A percentile compares a stretch with the other conserved stretches of the same genome.
These are phyloP conservation scores for Groenewaldozyma sp. DNA, from an alignment of 1,139 yeast species.

Conservation along the genomic window DNA sequence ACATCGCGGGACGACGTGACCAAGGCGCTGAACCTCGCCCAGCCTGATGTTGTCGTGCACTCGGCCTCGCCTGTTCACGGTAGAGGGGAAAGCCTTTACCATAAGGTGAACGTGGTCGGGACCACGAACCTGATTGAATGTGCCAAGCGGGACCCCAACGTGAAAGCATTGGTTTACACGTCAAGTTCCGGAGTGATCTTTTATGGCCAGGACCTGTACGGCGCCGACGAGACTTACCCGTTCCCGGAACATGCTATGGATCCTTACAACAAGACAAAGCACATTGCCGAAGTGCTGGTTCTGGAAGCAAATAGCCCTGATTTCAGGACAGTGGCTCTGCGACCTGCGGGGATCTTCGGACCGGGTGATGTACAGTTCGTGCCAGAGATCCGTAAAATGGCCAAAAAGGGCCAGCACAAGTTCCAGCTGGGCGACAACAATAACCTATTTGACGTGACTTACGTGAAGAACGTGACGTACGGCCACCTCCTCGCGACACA, in stretches of 20 bases:
- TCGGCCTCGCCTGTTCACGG: constrained; percentile 97
- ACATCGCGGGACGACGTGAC: constrained; percentile 64
- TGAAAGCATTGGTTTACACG: constrained; percentile 79
- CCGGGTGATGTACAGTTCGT: constrained; percentile 97
- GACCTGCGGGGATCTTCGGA: constrained; percentile 98
- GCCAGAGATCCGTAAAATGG: constrained; percentile 83
- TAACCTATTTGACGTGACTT: constrained; percentile 92
- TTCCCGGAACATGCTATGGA: constrained; percentile 91
- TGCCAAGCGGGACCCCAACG: constrained; percentile 37
- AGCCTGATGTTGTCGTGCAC: constrained; percentile 78
- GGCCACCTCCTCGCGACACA: constrained; percentile 90
- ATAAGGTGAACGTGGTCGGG: constrained; percentile 86
- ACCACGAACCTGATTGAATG: constrained; percentile 66
- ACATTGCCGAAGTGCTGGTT: constrained; percentile 79
- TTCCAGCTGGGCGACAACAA: constrained; percentile 92
- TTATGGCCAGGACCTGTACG: constrained; percentile 81
- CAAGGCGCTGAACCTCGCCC: constrained; percentile 48
- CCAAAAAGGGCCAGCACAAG: constrained; percentile 76
- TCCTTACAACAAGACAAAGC: constrained; percentile 92
- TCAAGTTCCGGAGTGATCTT: constrained; percentile 97
- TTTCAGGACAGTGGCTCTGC: constrained; percentile 69
- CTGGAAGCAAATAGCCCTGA: constrained; percentile 42
- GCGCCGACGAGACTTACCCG: constrained; percentile 93
- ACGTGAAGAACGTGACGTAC: constrained; percentile 98
- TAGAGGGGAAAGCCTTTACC: constrained; percentile 64